Conservation (phyloP, 1,284 basidiomycete species). For the Volvariella volvacea region DNA sequence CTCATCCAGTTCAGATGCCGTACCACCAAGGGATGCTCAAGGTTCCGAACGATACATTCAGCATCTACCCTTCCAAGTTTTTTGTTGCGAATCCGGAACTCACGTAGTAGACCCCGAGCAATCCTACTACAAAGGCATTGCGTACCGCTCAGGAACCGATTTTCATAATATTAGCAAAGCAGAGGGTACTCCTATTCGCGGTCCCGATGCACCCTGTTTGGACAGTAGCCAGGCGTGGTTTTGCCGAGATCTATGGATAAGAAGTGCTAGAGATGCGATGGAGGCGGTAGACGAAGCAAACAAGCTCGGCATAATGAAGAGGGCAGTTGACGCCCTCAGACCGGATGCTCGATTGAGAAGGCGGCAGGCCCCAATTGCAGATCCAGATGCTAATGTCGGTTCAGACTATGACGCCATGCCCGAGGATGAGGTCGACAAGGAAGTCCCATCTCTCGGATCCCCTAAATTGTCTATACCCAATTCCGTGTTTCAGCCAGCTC, state of each 20-base stretch:
- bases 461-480: conserved; percentile 73
- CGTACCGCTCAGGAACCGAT: conserved; percentile 73
- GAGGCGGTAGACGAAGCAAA: conserved; percentile 39
- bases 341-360: conserved; percentile 25
- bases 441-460: conserved; percentile 23
- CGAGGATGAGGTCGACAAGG: conserved; percentile 47
- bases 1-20: conserved; percentile 82
- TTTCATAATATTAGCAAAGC: conserved; percentile 72
- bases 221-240: conserved; percentile 95
- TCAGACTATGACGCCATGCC: conserved; percentile 89
- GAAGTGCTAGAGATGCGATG: conserved; percentile 72
- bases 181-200: conserved; percentile 49
- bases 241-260: conserved; percentile 89
- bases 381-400: conserved; percentile 74
- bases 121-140: conserved; percentile 85
- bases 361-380: conserved; percentile 29
- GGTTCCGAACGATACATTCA: conserved; percentile 80
- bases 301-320: conserved; percentile 16
- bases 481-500: conserved; percentile 76
- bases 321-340: conserved; percentile 24
- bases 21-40: conserved; percentile 79
- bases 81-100: conserved; percentile 94
- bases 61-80: conserved; percentile 93
- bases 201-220: conserved; percentile 79
- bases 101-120: conserved; percentile 92